Conservation (phyloP, 768 basidiomycete genomes). For the Tylopilus felleus region DNA sequence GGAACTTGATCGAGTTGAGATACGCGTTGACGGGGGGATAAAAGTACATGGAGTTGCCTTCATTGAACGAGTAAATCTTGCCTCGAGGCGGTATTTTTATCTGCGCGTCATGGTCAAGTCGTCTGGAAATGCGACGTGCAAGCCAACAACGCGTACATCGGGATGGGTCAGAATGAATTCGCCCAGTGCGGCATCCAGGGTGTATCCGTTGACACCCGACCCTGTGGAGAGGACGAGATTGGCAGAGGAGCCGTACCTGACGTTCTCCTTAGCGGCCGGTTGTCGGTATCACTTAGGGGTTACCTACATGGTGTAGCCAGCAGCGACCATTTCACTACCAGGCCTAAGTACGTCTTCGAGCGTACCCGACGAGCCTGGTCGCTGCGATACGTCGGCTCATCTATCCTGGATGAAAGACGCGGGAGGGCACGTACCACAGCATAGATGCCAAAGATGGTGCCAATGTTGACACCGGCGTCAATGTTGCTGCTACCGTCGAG, state of each 20-base stretch:
- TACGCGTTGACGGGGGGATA: conserved; percentile 76
- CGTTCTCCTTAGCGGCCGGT: conserved; percentile 9
- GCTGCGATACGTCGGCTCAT: conserved; percentile 38
- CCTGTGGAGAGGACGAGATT: conserved; percentile 96
- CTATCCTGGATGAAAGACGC: background rate
- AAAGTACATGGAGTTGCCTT: conserved; percentile 97
- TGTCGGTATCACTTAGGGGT: background rate
- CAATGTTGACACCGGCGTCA: conserved; percentile 97
- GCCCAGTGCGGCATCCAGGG: conserved; percentile 89
- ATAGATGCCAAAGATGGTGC: conserved; percentile 97
- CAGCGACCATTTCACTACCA: conserved; percentile 95
- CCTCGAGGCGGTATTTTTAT: conserved; percentile 92
- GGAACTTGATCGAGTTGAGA: conserved; percentile 90
- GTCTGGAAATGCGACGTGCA: background rate
- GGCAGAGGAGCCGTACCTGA: conserved; percentile 89
- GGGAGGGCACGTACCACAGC: conserved; percentile 60
- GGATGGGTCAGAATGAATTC: conserved; percentile 99
- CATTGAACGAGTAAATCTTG: conserved; percentile 99
- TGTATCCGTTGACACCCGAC: conserved; percentile 96
- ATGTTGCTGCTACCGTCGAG: conserved; percentile 96
- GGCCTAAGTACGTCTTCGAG: conserved; percentile 88
- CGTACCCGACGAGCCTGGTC: conserved; percentile 72
- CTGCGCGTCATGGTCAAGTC: conserved; percentile 34
- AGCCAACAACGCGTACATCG: conserved; percentile 51
- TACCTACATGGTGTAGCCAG: conserved; percentile 91